Base-by-base conservation (phyloP, 2,329 filamentous ascomycete species). In the Neofusicoccum laricinum region DNA sequence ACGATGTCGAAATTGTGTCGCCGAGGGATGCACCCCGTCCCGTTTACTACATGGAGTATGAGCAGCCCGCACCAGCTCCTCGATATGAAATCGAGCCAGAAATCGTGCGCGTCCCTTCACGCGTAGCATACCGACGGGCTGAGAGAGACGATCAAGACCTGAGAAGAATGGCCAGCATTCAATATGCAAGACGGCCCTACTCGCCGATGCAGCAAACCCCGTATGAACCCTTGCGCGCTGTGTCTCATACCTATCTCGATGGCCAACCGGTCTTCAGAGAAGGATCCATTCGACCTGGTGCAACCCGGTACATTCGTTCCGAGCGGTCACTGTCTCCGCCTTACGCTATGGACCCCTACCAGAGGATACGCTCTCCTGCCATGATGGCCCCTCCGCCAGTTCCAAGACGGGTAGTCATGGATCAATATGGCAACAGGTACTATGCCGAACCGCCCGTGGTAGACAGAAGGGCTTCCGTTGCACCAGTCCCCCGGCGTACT, bases 401-500 rank as follows among this genome's bases (percentile, higher is more conserved):
- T 17, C 79, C 85, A 50, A 81, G 88, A 63, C 87, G 89, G 66
- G 89, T 97, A 67, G 83, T 96, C 38, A 82, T 96, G 63, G 93
- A 97, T 77, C 87, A 91, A 67, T 91, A 88, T 76, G 93, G 93
- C 45, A 91, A 91, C 73, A 88, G 92, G 73, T 97, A 93, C 78
- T 86, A 86, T 66, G 85, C 87, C 67, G 81, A 82, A 46, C 76
- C 84, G 17, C 68, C 64, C 11, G 4, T 34, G 30, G 38, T 51
- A 21, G 43, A 55, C 38, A 49, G 45, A 30, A 14, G 63, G 30
- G 55, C 63, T 57, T 87, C 86, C 7, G 80, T 84, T 15, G 84
- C 83, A 4, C 82, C 85, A 45, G 79, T 83, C 40, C 72, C 71
- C 34, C 75, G 78, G 65, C 79, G 79, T 38, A 70, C 80, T 15